Evolutionary conservation across 352 stramenopile species (phyloP).

Genomic region (Pythium rishiriense): DNA sequence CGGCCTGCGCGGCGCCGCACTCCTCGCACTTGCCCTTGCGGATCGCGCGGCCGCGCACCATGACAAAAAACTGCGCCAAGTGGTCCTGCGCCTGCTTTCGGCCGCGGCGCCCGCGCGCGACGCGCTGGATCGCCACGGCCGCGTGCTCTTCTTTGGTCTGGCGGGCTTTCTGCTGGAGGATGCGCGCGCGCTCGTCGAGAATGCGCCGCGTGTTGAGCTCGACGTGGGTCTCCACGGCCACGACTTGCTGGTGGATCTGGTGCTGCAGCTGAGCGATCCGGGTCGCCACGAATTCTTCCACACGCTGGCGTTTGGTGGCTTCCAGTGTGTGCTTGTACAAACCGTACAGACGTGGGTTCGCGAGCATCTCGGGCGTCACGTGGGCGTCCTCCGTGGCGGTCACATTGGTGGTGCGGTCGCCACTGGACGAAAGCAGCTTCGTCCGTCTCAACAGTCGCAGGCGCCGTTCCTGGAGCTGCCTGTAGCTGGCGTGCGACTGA

Average conservation of each 20-base stretch:
- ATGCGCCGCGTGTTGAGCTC: slow-evolving; percentile 58
- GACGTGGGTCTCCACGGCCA: slow-evolving; percentile 51
- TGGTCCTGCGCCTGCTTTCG: slow-evolving; percentile 43
- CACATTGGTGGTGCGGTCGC: slow-evolving; percentile 2
- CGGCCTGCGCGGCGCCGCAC: slow-evolving; percentile 62
- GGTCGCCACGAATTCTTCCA: slow-evolving; percentile 23
- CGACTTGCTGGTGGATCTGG: slow-evolving; percentile 41
- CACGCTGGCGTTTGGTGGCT: slow-evolving; percentile 22
- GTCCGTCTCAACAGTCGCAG: background rate
- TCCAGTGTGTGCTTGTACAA: slow-evolving; percentile 32
- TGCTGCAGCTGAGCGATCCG: slow-evolving; percentile 26
- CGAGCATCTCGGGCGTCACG: slow-evolving; percentile 49
- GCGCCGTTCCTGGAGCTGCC: slow-evolving; percentile 11
- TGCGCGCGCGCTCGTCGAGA: slow-evolving; percentile 29
- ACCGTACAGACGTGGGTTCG: slow-evolving; percentile 46
- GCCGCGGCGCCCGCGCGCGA: slow-evolving; percentile 44
- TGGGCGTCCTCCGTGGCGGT: slow-evolving; percentile 16
- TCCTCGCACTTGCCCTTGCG: slow-evolving; percentile 73
- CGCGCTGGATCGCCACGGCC: slow-evolving; percentile 49
- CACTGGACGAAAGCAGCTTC: background rate
- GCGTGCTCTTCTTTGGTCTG: slow-evolving; percentile 44
- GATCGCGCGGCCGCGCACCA: slow-evolving; percentile 65
- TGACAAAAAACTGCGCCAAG: slow-evolving; percentile 63
- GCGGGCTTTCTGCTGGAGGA: slow-evolving; percentile 33
- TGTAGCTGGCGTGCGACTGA: slow-evolving; percentile 26